Conservation (phyloP, 305 asterid genomes). For the Solanum chacoense region DNA sequence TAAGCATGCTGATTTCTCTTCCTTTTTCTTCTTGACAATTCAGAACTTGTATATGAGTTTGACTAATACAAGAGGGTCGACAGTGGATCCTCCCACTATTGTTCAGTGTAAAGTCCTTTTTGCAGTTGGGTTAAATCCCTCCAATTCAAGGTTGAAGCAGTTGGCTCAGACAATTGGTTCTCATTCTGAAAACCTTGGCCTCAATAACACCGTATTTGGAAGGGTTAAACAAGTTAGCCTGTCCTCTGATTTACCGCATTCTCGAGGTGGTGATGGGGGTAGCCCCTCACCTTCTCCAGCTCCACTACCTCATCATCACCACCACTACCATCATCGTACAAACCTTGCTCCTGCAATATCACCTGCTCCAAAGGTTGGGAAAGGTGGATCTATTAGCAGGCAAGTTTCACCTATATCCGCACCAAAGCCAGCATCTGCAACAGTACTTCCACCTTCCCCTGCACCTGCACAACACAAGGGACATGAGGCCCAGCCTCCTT, state of each 20-base stretch:
- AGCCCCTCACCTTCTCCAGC: conserved; percentile 46
- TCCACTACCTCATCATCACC: conserved; percentile 31
- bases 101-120: conserved; percentile 57
- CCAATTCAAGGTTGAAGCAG: conserved; percentile 61
- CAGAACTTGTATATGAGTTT: conserved; percentile 78
- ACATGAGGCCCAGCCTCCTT: conserved; percentile 43
- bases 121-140: conserved; percentile 62
- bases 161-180: conserved; percentile 76
- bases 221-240: conserved; percentile 90
- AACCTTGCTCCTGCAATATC: conserved; percentile 41
- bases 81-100: conserved; percentile 55
- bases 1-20: neutral
- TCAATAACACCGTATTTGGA: conserved; percentile 81
- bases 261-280: conserved; percentile 34
- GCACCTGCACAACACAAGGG: conserved; percentile 24
- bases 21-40: conserved; percentile 8
- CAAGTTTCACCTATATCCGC: conserved; percentile 24
- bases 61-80: conserved; percentile 71
- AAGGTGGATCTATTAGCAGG: conserved; percentile 18
- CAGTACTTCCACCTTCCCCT: conserved; percentile 9
- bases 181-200: conserved; percentile 69
- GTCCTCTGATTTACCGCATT: conserved; percentile 58
- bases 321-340: conserved; percentile 25
- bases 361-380: conserved; percentile 45
- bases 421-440: conserved; percentile 28